Conservation (phyloP, 768 basidiomycete genomes). For the Podaxis sp. region DNA sequence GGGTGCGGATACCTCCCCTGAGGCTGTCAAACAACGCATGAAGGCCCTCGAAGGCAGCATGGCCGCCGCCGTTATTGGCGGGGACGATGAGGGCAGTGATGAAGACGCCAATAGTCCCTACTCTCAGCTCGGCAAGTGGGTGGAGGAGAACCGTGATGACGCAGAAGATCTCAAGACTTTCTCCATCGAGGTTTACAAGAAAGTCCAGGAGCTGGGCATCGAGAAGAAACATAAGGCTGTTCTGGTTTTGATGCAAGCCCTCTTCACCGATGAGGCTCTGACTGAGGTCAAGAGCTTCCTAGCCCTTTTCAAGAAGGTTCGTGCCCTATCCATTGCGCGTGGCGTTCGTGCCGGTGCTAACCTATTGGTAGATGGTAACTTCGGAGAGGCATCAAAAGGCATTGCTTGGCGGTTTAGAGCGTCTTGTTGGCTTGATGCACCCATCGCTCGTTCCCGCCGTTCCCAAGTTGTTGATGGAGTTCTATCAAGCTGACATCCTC, state of each 20-base stretch:
- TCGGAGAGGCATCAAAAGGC: slow-evolving; percentile 97
- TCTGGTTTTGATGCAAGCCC: slow-evolving; percentile 75
- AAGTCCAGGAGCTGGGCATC: slow-evolving; percentile 87
- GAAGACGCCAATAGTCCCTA: slow-evolving; percentile 89
- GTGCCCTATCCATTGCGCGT: slow-evolving; percentile 18
- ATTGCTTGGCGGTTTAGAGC: slow-evolving; percentile 90
- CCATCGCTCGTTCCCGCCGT: slow-evolving; percentile 70
- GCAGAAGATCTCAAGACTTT: slow-evolving; percentile 47
- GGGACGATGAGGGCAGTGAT: slow-evolving; percentile 89
- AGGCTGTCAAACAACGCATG: slow-evolving; percentile 83
- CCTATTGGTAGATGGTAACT: slow-evolving; percentile 64
- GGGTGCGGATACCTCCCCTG: slow-evolving; percentile 89
- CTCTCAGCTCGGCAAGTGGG: slow-evolving; percentile 78
- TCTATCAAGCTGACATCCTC: slow-evolving; percentile 90
- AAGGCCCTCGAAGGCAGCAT: slow-evolving; percentile 63
- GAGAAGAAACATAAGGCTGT: slow-evolving; percentile 94
- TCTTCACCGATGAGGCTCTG: slow-evolving; percentile 77
- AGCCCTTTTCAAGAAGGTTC: slow-evolving; percentile 74
- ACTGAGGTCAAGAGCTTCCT: slow-evolving; percentile 63
- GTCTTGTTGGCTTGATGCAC: slow-evolving; percentile 69
- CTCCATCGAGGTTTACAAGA: slow-evolving; percentile 75
- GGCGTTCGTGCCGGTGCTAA: background rate
- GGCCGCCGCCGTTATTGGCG: slow-evolving; percentile 53
- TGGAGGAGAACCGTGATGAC: slow-evolving; percentile 63
- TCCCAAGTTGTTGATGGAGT: slow-evolving; percentile 90